Evolutionary conservation across 768 basidiomycete species (phyloP).

Genomic region (Astraeus odoratus): DNA sequence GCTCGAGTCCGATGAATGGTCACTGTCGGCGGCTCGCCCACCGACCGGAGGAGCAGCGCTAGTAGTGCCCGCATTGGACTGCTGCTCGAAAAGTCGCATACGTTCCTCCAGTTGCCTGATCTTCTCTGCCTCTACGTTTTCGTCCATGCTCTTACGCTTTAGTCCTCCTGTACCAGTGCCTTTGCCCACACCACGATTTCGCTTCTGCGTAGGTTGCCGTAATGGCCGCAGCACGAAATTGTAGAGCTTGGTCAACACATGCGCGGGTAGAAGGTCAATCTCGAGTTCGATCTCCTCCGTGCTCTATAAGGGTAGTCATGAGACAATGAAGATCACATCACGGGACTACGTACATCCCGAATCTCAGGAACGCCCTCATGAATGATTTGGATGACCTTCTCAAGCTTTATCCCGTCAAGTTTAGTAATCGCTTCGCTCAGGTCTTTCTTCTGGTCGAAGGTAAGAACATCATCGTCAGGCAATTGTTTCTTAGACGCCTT

Average conservation of each 20-base stretch:
- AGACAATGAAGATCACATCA: constrained; percentile 7
- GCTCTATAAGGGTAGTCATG: constrained; percentile 47
- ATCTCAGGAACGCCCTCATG: constrained; percentile 92
- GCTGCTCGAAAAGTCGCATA: constrained; percentile 75
- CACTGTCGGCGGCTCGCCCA: constrained; percentile 43
- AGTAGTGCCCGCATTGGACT: constrained; percentile 33
- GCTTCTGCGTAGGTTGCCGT: constrained; percentile 58
- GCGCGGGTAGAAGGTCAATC: constrained; percentile 83
- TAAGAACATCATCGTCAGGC: constrained; percentile 74
- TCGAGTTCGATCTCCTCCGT: constrained; percentile 98
- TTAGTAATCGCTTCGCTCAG: constrained; percentile 88
- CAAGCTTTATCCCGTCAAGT: constrained; percentile 77
- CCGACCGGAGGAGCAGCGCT: constrained; percentile 27
- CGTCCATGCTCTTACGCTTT: constrained; percentile 95
- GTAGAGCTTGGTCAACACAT: constrained; percentile 88
- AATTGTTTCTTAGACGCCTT: constrained; percentile 58
- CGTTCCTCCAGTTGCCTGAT: constrained; percentile 87
- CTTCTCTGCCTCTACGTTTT: constrained; percentile 92
- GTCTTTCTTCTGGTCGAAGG: constrained; percentile 97
- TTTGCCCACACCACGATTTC: constrained; percentile 56
- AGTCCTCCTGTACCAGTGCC: constrained; percentile 84
- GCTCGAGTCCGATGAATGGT: constrained; percentile 75
- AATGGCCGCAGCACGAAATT: constrained; percentile 87
- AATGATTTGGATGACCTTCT: constrained; percentile 91
- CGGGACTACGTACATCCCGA: constrained; percentile 63